Evolutionary conservation across 257 asterid genomes (phyloP).

Genomic region (Penstemon eatonii): DNA sequence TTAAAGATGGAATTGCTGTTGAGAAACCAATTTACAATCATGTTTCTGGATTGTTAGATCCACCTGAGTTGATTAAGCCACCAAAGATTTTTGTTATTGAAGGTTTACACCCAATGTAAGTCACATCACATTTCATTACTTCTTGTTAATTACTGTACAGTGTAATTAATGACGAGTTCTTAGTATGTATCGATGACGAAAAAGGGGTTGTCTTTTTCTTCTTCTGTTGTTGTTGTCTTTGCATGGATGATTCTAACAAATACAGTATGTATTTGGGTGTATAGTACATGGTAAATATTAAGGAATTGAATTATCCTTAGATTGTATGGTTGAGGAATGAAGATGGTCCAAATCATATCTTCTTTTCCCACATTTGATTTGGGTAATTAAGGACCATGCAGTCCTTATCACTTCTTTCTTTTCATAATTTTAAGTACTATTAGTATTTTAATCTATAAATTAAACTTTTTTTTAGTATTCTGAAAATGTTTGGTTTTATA

Average conservation of each 20-base stretch:
- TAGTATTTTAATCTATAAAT: no score
- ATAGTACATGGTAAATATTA: neutral
- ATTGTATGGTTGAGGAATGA: conserved; percentile 52
- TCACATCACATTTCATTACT: neutral
- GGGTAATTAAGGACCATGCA: conserved; percentile 23
- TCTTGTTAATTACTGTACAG: neutral
- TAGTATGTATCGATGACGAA: neutral
- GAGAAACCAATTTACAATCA: conserved; percentile 90
- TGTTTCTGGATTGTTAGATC: conserved; percentile 83
- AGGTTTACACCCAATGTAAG: conserved; percentile 99
- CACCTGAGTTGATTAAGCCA: conserved; percentile 82
- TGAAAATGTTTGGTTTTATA: neutral
- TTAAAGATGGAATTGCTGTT: conserved; percentile 68
- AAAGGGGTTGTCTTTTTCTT: neutral
- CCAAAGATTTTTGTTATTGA: conserved; percentile 97
- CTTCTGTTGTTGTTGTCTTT: neutral
- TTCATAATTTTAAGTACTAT: no score
- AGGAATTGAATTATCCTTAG: conserved; percentile 25
- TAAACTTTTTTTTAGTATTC: neutral
- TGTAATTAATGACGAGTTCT: no score
- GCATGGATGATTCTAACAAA: conserved; percentile 11
- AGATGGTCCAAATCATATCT: conserved; percentile 52
- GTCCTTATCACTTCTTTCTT: conserved; percentile 26
- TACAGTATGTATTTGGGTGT: no score
- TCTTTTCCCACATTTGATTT: conserved; percentile 15